Evolutionary conservation across 2,329 filamentous ascomycete genomes (phyloP), one percentile per base, ranked within the genome.

Genomic region (Seiridium cupressi): DNA sequence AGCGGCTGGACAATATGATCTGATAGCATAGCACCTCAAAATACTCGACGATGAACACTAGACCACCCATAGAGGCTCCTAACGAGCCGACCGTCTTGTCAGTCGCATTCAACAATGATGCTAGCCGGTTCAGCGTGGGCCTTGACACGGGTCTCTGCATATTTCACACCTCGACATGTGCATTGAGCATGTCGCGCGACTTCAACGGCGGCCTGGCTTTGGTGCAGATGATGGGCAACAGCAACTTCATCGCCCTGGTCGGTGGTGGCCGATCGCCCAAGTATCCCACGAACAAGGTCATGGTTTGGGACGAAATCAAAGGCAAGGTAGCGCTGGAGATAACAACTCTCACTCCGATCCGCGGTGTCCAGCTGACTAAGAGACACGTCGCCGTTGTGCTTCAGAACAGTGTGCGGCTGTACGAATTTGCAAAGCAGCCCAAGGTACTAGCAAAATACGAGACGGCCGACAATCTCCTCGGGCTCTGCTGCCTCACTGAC

Each of bases 261-360:
- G 93, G 93, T 64, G 94, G 94, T 66, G 93, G 95, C 54, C 90
- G 85, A 68, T 87, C 88, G 61, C 92, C 93, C 57, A 94, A 94
- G 70, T 95, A 92, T 68, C 88, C 92, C 11, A 89, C 90, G 71
- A 96, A 93, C 76, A 96, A 96, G 81, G 91, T 93, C 54, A 88
- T 96, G 65, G 91, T 98, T 68, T 98, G 93, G 93, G 93, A 99
- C 73, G 92, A 96, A 69, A 83, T 86, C 62, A 91, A 90, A 65
- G 87, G 89, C 63, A 90, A 89, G 65, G 76, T 81, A 7, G 87
- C 89, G 6, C 82, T 91, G 11, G 89, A 93, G 63, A 90, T 98
- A 67, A 89, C 94, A 60, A 89, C 93, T 62, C 85, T 91, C 60
- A 93, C 91, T 26, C 86, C 90, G 1, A 87, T 98, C 32, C 85